Conservation (phyloP, 2,329 filamentous ascomycete species). For the Monilinia laxa region DNA sequence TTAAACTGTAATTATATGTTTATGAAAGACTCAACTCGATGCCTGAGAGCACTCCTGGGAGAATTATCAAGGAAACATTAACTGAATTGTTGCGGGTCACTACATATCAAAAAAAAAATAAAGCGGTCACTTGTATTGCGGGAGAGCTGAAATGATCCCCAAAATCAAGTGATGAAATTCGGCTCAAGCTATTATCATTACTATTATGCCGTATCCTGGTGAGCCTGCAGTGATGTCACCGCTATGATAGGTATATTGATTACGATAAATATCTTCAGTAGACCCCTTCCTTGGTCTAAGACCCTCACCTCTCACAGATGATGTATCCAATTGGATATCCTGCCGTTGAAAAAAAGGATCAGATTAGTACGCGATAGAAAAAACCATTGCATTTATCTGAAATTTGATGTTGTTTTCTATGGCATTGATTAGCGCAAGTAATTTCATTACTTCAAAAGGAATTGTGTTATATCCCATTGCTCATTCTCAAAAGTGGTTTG, state of each 20-base stretch:
- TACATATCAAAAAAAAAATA: neutral
- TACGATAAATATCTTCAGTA: neutral
- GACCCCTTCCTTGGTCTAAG: too few relatives aligned
- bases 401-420: neutral
- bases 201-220: neutral
- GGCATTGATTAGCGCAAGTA: neutral
- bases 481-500: slow-evolving; percentile 23
- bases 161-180: neutral
- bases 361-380: neutral
- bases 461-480: neutral
- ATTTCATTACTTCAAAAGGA: neutral
- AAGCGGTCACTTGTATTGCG: neutral
- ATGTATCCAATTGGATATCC: neutral
- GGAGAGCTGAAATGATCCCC: neutral
- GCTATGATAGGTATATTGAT: neutral
- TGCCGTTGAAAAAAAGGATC: neutral
- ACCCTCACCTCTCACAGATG: neutral
- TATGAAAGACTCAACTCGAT: neutral
- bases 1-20: neutral
- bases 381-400: neutral
- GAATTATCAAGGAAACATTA: neutral
- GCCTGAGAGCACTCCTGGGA: neutral
- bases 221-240: too few relatives aligned
- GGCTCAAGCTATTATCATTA: neutral
- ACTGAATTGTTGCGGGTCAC: neutral